phyloP scores from a whole-genome alignment of 2,329 filamentous ascomycete genomes.

The Amauroascus verrucosus region DNA sequence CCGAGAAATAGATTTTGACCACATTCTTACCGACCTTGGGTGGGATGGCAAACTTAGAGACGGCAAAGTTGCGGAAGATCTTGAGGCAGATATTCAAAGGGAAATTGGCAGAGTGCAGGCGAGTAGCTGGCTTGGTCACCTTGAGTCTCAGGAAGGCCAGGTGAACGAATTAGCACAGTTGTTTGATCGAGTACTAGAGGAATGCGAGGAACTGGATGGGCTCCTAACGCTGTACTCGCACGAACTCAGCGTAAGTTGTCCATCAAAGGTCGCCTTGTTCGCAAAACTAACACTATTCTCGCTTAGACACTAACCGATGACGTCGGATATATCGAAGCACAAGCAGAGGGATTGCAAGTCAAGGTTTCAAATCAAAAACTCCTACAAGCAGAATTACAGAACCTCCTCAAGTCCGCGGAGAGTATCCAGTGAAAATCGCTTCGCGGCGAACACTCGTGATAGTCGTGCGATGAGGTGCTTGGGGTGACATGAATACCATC shows the following conservation, averaged over 20 bases:
- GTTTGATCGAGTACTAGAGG: conserved; percentile 79
- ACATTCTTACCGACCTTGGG: conserved; percentile 74
- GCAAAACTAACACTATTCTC: conserved; percentile 19
- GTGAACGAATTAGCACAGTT: conserved; percentile 76
- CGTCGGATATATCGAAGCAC: conserved; percentile 92
- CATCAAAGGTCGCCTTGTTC: neutral
- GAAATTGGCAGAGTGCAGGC: conserved; percentile 86
- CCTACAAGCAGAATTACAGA: conserved; percentile 78
- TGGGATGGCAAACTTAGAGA: conserved; percentile 74
- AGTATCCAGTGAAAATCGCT: conserved; percentile 49
- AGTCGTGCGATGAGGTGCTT: neutral
- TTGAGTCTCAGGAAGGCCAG: conserved; percentile 78
- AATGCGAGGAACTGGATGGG: conserved; percentile 94
- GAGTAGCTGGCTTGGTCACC: conserved; percentile 77
- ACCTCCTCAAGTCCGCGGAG: conserved; percentile 71
- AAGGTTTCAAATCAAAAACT: conserved; percentile 96
- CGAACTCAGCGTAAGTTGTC: conserved; percentile 65
- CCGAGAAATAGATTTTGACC: conserved; percentile 68
- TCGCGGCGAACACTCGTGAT: neutral
- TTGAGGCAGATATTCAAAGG: conserved; percentile 73
- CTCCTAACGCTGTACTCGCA: conserved; percentile 89
- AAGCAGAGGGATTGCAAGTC: conserved; percentile 91
- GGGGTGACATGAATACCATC: neutral
- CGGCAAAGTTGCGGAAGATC: conserved; percentile 62
- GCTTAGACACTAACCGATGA: conserved; percentile 80